Percentiles rank a stretch among this genome's conserved stretches.
Evolutionary conservation across 495 filamentous ascomycete species (phyloP).

Genomic region (Cryomyces antarcticus): DNA sequence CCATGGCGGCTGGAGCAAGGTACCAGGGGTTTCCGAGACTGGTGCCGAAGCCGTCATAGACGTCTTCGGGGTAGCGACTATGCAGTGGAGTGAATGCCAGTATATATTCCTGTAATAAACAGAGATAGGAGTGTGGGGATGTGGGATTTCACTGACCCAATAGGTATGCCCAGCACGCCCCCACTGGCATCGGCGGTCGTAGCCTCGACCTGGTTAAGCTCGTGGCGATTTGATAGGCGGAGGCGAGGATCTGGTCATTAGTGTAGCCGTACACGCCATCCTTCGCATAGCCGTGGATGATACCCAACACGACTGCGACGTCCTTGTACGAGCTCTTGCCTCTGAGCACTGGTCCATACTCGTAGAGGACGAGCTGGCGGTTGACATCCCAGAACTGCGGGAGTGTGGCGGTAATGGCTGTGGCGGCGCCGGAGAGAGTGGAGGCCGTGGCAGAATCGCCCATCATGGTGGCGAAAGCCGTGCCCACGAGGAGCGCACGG

Average conservation of each 20-base stretch:
- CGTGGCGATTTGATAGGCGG: slow-evolving; percentile 6
- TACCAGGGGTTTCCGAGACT: no score
- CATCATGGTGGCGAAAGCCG: slow-evolving; percentile 7
- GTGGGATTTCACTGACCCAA: no score
- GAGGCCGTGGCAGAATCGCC: slow-evolving; percentile 6
- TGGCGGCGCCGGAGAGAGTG: slow-evolving; percentile 5
- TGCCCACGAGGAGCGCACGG: slow-evolving; percentile 8
- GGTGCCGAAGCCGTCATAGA: no score
- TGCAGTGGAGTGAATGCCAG: no score
- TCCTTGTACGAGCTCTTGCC: slow-evolving; percentile 10
- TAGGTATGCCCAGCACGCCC: no score
- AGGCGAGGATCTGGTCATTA: slow-evolving; percentile 6
- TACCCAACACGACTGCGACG: slow-evolving; percentile 9
- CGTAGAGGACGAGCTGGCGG: slow-evolving; percentile 10
- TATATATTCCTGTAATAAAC: no score
- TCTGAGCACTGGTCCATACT: slow-evolving; percentile 9
- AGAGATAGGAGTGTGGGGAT: no score
- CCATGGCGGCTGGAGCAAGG: no score
- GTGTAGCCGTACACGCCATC: slow-evolving; percentile 10
- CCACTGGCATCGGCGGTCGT: no score
- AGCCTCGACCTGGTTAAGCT: no score
- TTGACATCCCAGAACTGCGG: slow-evolving; percentile 9
- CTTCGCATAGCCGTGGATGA: slow-evolving; percentile 11
- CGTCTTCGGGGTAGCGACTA: no score
- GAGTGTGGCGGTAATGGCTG: slow-evolving; percentile 5